Conservation (phyloP, 495 filamentous ascomycete species). For the Talaromyces nanjingensis region DNA sequence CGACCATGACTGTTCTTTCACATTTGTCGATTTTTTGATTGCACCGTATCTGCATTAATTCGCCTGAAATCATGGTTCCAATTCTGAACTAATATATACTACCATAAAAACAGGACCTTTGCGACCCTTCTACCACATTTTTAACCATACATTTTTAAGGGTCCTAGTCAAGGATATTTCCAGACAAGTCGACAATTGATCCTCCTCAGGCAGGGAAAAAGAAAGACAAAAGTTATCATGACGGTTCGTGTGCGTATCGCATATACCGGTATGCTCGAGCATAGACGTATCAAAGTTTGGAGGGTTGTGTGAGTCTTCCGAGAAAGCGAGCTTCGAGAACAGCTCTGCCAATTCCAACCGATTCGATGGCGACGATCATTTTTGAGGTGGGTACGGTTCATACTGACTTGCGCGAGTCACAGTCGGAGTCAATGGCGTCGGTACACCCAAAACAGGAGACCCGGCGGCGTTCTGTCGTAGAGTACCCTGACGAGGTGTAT, state of each 20-base stretch:
- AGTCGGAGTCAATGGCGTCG: constrained; percentile 11
- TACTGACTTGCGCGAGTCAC: constrained; percentile 1
- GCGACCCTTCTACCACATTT: background rate
- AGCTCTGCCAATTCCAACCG: background rate
- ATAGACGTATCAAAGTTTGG: background rate
- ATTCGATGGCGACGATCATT: background rate
- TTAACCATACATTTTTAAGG: background rate
- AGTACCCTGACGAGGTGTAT: constrained; percentile 29
- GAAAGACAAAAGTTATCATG: background rate
- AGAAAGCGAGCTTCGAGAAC: background rate
- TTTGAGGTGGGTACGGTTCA: background rate
- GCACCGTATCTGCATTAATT: background rate
- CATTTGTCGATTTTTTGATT: background rate
- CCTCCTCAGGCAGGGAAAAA: background rate
- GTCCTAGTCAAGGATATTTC: background rate
- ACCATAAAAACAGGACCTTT: background rate
- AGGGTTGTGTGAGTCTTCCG: background rate
- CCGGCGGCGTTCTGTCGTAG: constrained; percentile 16
- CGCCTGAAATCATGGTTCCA: background rate
- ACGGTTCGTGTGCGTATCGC: background rate
- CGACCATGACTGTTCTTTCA: background rate
- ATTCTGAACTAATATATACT: background rate
- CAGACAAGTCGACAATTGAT: background rate
- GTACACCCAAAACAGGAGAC: constrained; percentile 14
- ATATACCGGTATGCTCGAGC: background rate